Percentiles rank a stretch among this genome's conserved stretches.
Evolutionary conservation across 257 asterid genomes (phyloP).

Genomic region (Scutellaria baicalensis): DNA sequence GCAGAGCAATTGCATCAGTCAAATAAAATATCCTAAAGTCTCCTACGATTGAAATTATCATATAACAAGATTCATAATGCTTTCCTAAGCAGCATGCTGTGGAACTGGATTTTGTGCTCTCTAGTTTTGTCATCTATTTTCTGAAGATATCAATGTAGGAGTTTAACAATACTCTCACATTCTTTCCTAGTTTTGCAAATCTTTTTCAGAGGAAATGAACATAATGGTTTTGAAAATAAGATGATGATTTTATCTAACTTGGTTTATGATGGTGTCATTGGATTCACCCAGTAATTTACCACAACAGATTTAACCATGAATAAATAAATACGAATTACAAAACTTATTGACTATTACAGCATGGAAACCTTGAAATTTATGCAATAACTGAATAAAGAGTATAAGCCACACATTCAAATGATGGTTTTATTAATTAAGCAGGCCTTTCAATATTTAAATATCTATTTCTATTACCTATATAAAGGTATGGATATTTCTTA

Average conservation of each 20-base stretch:
- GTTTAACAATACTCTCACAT: background rate
- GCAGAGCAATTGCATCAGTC: conserved; percentile 17
- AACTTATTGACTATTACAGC: background rate
- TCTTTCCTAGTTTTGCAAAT: background rate
- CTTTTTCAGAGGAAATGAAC: background rate
- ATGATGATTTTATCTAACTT: background rate
- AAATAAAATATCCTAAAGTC: background rate
- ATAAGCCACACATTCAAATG: background rate
- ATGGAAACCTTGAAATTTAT: background rate
- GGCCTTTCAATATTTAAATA: background rate
- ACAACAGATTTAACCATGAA: background rate
- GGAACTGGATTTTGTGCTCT: background rate
- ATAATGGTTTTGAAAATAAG: background rate
- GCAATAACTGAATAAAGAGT: background rate
- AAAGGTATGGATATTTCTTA: no score
- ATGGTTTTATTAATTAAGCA: background rate
- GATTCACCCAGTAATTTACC: background rate
- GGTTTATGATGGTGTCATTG: background rate
- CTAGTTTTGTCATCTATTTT: background rate
- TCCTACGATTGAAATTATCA: background rate
- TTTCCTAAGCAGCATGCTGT: background rate
- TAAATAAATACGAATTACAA: background rate
- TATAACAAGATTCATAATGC: background rate
- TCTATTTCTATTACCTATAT: no score
- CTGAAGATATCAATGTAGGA: background rate